Conservation (phyloP, 768 basidiomycete genomes). For the Russula sp. region DNA sequence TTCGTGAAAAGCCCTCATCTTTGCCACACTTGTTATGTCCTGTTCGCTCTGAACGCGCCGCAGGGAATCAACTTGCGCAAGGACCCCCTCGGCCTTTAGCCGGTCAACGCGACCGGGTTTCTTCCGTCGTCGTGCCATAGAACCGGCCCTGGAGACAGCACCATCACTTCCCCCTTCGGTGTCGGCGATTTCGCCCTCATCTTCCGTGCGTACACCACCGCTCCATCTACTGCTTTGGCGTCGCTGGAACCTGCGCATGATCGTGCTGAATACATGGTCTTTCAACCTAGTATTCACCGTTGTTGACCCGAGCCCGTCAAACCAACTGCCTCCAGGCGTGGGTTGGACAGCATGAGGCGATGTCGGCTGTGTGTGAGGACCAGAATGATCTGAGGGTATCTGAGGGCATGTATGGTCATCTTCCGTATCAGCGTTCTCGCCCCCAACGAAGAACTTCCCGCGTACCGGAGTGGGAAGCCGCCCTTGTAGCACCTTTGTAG, state of each 20-base stretch:
- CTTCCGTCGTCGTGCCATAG: slow-evolving; percentile 39
- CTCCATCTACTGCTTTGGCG: slow-evolving; percentile 39
- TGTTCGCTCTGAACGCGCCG: slow-evolving; percentile 68
- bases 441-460: slow-evolving; percentile 19
- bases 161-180: slow-evolving; percentile 43
- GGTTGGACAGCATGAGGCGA: slow-evolving; percentile 2
- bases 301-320: slow-evolving; percentile 90
- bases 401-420: slow-evolving; percentile 34
- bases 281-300: slow-evolving; percentile 91
- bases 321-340: slow-evolving; percentile 46
- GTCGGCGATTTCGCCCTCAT: slow-evolving; percentile 51
- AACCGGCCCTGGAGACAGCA: slow-evolving; percentile 28
- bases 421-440: slow-evolving; percentile 35
- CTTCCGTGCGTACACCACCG: slow-evolving; percentile 45
- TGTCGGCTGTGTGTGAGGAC: slow-evolving; percentile 23
- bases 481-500: slow-evolving; percentile 14
- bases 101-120: slow-evolving; percentile 44
- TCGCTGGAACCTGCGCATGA: slow-evolving; percentile 70
- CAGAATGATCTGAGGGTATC: slow-evolving; percentile 42
- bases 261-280: slow-evolving; percentile 91
- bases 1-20: slow-evolving; percentile 28
- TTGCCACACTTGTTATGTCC: slow-evolving; percentile 40
- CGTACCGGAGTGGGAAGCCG: slow-evolving; percentile 15
- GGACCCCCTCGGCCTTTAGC: slow-evolving; percentile 43
- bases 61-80: slow-evolving; percentile 41